These are phyloP conservation scores for Hygrophoropsis aurantiaca DNA, from an alignment of 768 basidiomycete genomes.

Conservation along the genomic window DNA sequence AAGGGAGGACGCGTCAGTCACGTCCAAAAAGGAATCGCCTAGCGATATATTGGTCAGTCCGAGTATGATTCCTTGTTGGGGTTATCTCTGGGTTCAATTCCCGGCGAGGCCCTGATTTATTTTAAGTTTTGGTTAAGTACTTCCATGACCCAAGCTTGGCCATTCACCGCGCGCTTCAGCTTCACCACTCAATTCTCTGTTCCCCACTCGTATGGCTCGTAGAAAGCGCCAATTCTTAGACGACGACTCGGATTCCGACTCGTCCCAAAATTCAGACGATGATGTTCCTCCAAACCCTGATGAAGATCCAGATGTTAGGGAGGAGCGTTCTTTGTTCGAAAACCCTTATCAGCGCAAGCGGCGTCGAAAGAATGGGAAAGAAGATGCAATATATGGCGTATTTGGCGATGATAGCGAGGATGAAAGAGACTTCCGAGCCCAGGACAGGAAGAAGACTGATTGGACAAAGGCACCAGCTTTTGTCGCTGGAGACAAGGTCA, in stretches of 20 bases:
- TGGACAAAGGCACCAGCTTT: slow-evolving; percentile 82
- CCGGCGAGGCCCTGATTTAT: slow-evolving; percentile 44
- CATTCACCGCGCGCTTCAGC: no score
- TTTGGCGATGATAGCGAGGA: slow-evolving; percentile 74
- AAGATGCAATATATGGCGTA: slow-evolving; percentile 74
- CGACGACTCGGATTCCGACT: slow-evolving; percentile 72
- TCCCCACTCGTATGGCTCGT: slow-evolving; percentile 60
- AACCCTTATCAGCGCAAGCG: slow-evolving; percentile 76
- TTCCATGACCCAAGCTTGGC: not conserved
- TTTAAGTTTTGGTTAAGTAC: not conserved
- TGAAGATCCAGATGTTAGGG: slow-evolving; percentile 60
- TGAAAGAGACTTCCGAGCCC: slow-evolving; percentile 39
- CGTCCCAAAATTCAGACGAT: slow-evolving; percentile 57
- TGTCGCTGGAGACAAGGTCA: slow-evolving; percentile 52
- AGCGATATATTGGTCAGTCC: no score
- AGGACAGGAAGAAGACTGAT: slow-evolving; percentile 48
- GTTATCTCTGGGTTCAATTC: slow-evolving; percentile 54
- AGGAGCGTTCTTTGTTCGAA: slow-evolving; percentile 74
- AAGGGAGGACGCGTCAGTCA: slow-evolving; percentile 27
- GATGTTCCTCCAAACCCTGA: slow-evolving; percentile 48
- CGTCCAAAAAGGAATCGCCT: no score
- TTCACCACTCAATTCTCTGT: no score
- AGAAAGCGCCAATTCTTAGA: slow-evolving; percentile 75
- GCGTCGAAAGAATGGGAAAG: slow-evolving; percentile 61
- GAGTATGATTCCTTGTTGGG: slow-evolving; percentile 58